These are phyloP conservation scores for Neofusicoccum laricinum DNA, from an alignment of 2,329 filamentous ascomycete genomes.

Conservation along the genomic window DNA sequence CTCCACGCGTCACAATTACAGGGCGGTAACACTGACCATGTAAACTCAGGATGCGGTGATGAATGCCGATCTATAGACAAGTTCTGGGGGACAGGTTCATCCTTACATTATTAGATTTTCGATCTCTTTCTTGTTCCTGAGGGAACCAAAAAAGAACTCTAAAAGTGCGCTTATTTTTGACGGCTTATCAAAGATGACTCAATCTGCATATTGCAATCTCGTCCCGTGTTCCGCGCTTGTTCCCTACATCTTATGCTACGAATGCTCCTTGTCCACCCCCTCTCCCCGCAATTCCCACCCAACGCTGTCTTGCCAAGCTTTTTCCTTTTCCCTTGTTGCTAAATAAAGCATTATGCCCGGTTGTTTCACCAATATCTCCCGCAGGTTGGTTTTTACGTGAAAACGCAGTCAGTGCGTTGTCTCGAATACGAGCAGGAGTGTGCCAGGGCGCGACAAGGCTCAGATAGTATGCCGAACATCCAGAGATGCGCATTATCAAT, in stretches of 20 bases:
- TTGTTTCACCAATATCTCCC: not conserved
- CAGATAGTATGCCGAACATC: no score
- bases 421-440: no score
- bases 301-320: no score
- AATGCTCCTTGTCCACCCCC: no score
- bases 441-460: no score
- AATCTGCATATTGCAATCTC: not conserved
- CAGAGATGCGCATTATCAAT: no score
- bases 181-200: not conserved
- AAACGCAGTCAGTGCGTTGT: no score
- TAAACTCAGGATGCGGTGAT: slow-evolving; percentile 5
- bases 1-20: not conserved
- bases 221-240: not conserved
- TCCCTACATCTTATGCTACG: not conserved
- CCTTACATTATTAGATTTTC: not conserved
- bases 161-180: not conserved
- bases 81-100: not conserved
- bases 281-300: no score
- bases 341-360: not conserved
- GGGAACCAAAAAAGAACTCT: not conserved
- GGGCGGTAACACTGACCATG: not conserved
- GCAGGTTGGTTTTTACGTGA: not conserved
- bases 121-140: not conserved
- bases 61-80: slow-evolving; percentile 5
- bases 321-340: not conserved